Evolutionary conservation across 164 flowering plant species (phyloP), one percentile per base, ranked within the genome.

Genomic region (Malania oleifera): DNA sequence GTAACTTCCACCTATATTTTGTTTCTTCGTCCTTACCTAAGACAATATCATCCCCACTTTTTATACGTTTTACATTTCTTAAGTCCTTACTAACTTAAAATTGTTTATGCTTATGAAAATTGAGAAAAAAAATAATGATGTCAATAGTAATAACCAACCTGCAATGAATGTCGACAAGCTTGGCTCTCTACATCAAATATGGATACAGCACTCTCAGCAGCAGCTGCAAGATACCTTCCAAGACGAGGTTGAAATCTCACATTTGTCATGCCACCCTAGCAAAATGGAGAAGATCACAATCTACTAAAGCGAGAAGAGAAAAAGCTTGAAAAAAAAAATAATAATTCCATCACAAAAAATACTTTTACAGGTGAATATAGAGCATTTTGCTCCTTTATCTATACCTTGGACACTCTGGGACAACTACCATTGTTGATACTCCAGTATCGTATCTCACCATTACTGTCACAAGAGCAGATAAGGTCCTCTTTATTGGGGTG

Each of bases 401-500:
- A 46, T 77, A 88, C 96, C 85, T 82, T 83, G 66, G 80, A 77
- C 29, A 81, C 74, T 38, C 78, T 73, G 19, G 82, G 17, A 62
- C 85, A 82, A 62, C 80, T 78, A 28, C 93, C 96, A 69, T 82
- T 84, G 45, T 66, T 75, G 64, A 89, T 75, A 64, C 82, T 89
- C 96, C 96, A 89, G 57, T 82, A 84, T 19, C 96, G 71, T 37
- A 89, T 86, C 71, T 89, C 93, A 25, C 77, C 72, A 63, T 79
- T 78, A 18, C 67, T 76, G 65, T 89, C 96, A 68, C 84, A 82
- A 23, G 96, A 89, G 73, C 87, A 86, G 56, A 89, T 66, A 39
- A 89, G 79, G 59, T 86, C 89, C 25, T 86, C 91, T 63, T 79
- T 79, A 54, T 41, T 74, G 19, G 96, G 96, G 67, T 89, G 93